Conservation (phyloP, 2,329 filamentous ascomycete species). For the Neofusicoccum sp. region DNA sequence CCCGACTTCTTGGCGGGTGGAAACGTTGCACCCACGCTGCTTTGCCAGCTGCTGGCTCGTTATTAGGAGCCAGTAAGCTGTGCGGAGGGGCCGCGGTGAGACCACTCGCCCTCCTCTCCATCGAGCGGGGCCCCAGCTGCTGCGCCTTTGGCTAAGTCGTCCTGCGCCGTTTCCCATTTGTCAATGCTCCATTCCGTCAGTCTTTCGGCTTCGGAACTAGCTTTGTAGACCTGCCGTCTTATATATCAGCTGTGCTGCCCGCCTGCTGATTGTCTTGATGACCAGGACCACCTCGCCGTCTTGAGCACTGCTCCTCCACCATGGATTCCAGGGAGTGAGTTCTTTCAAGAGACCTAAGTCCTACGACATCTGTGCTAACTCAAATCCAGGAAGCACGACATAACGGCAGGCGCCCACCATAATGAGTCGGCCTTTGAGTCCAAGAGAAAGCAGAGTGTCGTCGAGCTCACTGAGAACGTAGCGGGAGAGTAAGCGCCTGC, state of each 20-base stretch:
- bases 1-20: no score
- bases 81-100: no score
- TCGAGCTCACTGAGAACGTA: not conserved
- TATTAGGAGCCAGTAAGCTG: no score
- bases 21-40: no score
- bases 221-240: not conserved
- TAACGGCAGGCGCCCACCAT: not conserved
- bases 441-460: not conserved
- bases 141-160: not conserved
- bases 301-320: not conserved
- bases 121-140: not conserved
- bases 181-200: not conserved
- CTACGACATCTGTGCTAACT: not conserved
- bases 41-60: no score
- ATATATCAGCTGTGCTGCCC: not conserved
- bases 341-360: not conserved
- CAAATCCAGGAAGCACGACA: not conserved
- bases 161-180: not conserved
- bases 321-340: constrained; percentile 2
- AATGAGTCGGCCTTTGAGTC: not conserved
- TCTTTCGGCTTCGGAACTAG: not conserved
- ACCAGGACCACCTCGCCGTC: not conserved
- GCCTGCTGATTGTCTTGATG: not conserved
- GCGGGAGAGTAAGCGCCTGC: not conserved
- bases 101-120: no score